A percentile compares a stretch with the other conserved stretches of the same genome.
phyloP scores from a whole-genome alignment of 208 protist genomes.

The Leptomonas pyrrhocoris region DNA sequence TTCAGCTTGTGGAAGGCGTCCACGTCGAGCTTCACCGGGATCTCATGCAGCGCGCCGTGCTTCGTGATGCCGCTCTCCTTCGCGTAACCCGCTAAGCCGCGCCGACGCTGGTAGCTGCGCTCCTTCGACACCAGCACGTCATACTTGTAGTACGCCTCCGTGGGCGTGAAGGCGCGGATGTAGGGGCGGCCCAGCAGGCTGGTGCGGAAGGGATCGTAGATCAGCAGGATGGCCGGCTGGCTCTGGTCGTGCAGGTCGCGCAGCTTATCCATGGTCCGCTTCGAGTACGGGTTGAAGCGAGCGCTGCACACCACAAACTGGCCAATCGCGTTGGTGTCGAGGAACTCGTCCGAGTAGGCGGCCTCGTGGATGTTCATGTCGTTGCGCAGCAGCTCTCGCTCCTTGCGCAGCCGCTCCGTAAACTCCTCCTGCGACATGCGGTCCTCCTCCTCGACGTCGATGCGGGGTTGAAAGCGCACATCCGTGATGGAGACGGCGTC shows the following conservation, averaged over 20 bases:
- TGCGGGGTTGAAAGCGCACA: slow-evolving; percentile 25
- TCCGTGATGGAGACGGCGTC: slow-evolving; percentile 60
- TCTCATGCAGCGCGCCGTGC: slow-evolving; percentile 62
- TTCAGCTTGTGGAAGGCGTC: slow-evolving; percentile 67
- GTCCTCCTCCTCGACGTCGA: slow-evolving; percentile 41
- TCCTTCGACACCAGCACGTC: slow-evolving; percentile 28
- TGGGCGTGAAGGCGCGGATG: slow-evolving; percentile 70
- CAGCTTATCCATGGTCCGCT: slow-evolving; percentile 40
- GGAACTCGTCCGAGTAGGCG: slow-evolving; percentile 50
- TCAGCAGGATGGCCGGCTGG: slow-evolving; percentile 63
- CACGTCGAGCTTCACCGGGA: slow-evolving; percentile 64
- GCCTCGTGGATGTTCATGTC: slow-evolving; percentile 33
- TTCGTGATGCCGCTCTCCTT: slow-evolving; percentile 50
- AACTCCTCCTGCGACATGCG: slow-evolving; percentile 29
- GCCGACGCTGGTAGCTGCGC: slow-evolving; percentile 28
- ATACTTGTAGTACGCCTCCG: slow-evolving; percentile 58
- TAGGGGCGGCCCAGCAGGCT: slow-evolving; percentile 57
- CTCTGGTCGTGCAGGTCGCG: slow-evolving; percentile 47
- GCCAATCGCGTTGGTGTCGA: slow-evolving; percentile 70
- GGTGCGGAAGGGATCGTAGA: slow-evolving; percentile 76
- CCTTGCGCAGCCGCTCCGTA: slow-evolving; percentile 12
- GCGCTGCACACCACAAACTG: slow-evolving; percentile 59
- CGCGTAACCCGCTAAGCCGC: slow-evolving; percentile 38
- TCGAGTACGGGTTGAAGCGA: slow-evolving; percentile 49
- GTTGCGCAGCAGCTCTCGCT: slow-evolving; percentile 27